Base-by-base conservation (phyloP, 192 early-diverging fungal genomes). In the Backusella morwellensis region DNA sequence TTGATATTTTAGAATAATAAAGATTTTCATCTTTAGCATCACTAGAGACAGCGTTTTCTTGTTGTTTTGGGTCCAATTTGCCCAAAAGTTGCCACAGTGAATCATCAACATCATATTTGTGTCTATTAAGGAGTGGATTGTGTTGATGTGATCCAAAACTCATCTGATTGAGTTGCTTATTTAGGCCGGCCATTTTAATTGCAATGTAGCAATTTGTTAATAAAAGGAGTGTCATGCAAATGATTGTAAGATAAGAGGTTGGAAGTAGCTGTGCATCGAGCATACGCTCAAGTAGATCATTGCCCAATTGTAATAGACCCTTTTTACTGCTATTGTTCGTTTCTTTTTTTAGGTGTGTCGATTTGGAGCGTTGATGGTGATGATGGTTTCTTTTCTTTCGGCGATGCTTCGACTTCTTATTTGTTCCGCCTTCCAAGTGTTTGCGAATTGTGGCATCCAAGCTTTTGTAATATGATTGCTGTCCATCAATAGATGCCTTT, bases 391-490 rank as follows among this genome's bases (percentile, higher is more conserved):
- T 17, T 34, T 35, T 50, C 19, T 35, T 50, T 34, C 44, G 44
- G 3, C 34, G 32, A 15, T 23, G 68, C 11, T 70, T 70, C 1
- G n/a, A 21, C 12, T 36, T 35, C 0, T 38, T 70, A 19, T 14
- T 35, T 38, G 35, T 11, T 35, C 68, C 70, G 32, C 44, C 70
- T 63, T 63, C 84, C 76, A 87, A 82, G 72, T 87, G 77, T 66
- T 85, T 86, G 17, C 83, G 78, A 9, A 86, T 77, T 15, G 73
- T 74, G n/a, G 54, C 70, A 68, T 85, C 78, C 34, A 90, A 36
- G n/a, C 66, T 78, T 38, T 83, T 82, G 73, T 81, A 88, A 78
- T 88, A 85, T 1, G 68, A 66, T 52, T 69, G 74, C 26, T 83
- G 82, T 14, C 82, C 82, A 54, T 83, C 82, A 3, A 77, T 73